A percentile compares a stretch with the other conserved stretches of the same genome.
Conservation (phyloP, 1,139 yeast genomes). For the Protomyces lactucae-debilis region DNA sequence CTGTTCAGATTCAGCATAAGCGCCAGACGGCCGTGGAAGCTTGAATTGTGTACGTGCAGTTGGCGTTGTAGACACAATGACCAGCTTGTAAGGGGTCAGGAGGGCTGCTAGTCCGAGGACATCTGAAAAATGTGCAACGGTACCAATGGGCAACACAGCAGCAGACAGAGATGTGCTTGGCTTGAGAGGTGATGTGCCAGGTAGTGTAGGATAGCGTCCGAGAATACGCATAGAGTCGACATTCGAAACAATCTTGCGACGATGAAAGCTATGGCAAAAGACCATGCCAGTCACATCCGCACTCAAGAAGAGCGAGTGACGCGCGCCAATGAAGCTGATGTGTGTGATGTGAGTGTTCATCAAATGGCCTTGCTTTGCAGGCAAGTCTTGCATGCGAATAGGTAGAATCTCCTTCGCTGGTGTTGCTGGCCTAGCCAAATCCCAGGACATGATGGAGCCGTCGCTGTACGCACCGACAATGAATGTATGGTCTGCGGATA, state of each 20-base stretch:
- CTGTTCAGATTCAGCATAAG: conserved; percentile 1
- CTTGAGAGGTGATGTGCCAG: conserved; percentile 31
- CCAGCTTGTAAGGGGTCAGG: conserved; percentile 51
- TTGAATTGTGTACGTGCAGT: conserved; percentile 51
- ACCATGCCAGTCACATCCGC: conserved; percentile 58
- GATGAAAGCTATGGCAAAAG: conserved; percentile 55
- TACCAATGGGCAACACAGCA: conserved; percentile 53
- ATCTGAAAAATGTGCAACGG: conserved; percentile 51
- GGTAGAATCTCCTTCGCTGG: conserved; percentile 34
- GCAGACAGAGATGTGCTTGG: conserved; percentile 44
- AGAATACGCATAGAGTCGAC: conserved; percentile 51
- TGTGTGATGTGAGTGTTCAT: conserved; percentile 47
- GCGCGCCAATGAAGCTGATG: conserved; percentile 52
- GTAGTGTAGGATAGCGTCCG: conserved; percentile 44
- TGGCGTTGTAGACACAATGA: conserved; percentile 55
- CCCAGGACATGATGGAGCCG: conserved; percentile 49
- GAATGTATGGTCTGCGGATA: conserved; percentile 51
- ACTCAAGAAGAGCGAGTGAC: conserved; percentile 56
- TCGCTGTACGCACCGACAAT: conserved; percentile 48
- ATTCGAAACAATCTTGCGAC: conserved; percentile 51
- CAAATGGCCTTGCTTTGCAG: conserved; percentile 51
- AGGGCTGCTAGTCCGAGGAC: conserved; percentile 57
- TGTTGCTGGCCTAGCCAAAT: conserved; percentile 36
- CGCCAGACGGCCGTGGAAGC: conserved; percentile 10
- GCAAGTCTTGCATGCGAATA: conserved; percentile 39